These are phyloP conservation scores for Fusarium sp. DNA, from an alignment of 2,329 filamentous ascomycete genomes.

Conservation along the genomic window DNA sequence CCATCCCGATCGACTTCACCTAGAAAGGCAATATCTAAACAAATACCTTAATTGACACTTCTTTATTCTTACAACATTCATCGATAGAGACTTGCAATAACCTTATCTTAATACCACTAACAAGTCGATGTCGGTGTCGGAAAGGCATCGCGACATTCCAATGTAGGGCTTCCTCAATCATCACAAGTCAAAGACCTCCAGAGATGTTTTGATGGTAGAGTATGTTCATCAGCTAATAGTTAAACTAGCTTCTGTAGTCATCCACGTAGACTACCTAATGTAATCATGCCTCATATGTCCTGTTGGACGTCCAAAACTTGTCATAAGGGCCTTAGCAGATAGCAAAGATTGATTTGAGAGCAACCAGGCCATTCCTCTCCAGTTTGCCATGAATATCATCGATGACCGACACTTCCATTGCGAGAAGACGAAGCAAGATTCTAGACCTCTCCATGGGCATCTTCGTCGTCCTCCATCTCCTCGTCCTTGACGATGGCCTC, in stretches of 20 bases:
- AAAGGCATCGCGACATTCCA: background rate
- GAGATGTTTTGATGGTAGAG: background rate
- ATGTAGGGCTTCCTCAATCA: background rate
- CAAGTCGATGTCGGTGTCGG: background rate
- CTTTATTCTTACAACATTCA: background rate
- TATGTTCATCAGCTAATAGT: background rate
- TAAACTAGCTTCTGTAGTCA: background rate
- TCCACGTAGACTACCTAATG: background rate
- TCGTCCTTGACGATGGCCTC: conserved; percentile 35
- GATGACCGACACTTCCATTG: background rate
- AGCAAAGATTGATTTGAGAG: background rate
- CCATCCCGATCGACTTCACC: conserved; percentile 19
- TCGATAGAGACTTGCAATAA: fast-evolving
- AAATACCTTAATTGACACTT: background rate
- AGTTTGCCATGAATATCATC: background rate
- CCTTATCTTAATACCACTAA: background rate
- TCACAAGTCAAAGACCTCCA: background rate
- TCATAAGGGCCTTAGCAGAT: conserved; percentile 2
- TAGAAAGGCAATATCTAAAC: conserved; percentile 2
- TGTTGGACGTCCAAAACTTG: conserved; percentile 9
- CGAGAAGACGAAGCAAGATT: background rate
- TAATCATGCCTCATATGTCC: background rate
- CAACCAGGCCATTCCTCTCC: too few species aligned
- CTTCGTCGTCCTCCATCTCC: background rate
- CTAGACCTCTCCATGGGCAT: background rate